Base-by-base conservation (phyloP, 129 eudicot genomes). In the Chrysanthemum makinoi region DNA sequence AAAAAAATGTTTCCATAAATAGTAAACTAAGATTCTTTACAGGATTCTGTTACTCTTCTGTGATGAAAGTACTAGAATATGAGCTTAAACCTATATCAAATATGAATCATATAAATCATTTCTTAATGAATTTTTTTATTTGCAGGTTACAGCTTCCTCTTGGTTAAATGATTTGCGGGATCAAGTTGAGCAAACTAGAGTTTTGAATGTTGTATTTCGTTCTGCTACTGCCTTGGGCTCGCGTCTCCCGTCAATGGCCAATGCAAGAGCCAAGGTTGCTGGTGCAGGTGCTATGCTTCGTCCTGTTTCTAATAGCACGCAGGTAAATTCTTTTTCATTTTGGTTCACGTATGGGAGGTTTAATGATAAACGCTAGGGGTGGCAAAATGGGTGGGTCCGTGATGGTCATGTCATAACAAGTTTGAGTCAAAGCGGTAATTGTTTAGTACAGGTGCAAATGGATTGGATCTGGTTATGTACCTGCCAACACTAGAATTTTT, bases 131-230 rank as follows among this genome's bases (percentile, higher is more conserved):
- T 13, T 2, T 13, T 58, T 70, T 33, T 71, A n/a, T 71, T 9
- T 30, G 72, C 84, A 95, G 99, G 97, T 95, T 62, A 95, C 96
- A 6, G 97, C 96, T 33, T 95, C 99, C 22, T 90, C 99, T 72
- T 95, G 99, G 99, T 70, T 86, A 72, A 90, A 86, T 75, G 99
- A 95, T 86, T 85, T 95, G 66, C 94, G 99, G 63, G 99, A 95
- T 81, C 99, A 95, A 88, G 89, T 95, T 70, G 99, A 95, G 85
- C 88, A 81, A 72, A 95, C 89, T 39, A 75, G 96, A 72, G 94
- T 90, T 57, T 66, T 95, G 59, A 95, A 90, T 79, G 91, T 90
- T 5, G 89, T 95, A 20, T 95, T 82, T 75, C 96, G 99, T 49
- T 95, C 99, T 30, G 99, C 99, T 74, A 84, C 97, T 55, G 97